phyloP scores from a whole-genome alignment of 257 asterid genomes.

The Fraxinus anomala region DNA sequence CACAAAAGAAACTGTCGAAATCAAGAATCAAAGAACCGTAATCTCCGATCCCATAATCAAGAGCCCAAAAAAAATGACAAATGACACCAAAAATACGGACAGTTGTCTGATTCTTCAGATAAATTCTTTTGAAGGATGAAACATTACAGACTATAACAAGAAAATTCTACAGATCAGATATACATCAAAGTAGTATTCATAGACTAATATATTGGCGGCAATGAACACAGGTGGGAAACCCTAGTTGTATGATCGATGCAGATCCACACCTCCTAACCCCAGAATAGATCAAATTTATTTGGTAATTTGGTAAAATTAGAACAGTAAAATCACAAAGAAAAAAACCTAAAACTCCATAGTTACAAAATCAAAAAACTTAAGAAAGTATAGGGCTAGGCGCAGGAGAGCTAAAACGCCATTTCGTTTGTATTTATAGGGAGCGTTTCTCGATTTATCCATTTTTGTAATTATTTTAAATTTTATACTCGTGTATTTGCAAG shows the following conservation, averaged over 20 bases:
- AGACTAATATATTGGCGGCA: slow-evolving; percentile 46
- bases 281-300: slow-evolving; percentile 40
- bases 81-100: slow-evolving; percentile 43
- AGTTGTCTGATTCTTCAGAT: slow-evolving; percentile 33
- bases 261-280: slow-evolving; percentile 84
- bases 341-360: slow-evolving; percentile 37
- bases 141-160: slow-evolving; percentile 15
- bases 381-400: slow-evolving; percentile 74
- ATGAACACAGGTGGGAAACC: slow-evolving; percentile 67
- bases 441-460: not conserved
- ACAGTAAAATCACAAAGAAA: slow-evolving; percentile 1
- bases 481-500: too few species aligned
- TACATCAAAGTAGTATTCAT: slow-evolving; percentile 1
- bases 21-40: slow-evolving; percentile 3
- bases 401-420: slow-evolving; percentile 25
- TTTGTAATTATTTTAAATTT: too few species aligned
- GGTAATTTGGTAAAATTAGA: slow-evolving; percentile 19
- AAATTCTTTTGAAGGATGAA: slow-evolving; percentile 6
- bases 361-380: slow-evolving; percentile 42
- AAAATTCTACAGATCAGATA: slow-evolving; percentile 33
- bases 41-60: slow-evolving; percentile 41
- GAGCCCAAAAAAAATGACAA: slow-evolving; percentile 33
- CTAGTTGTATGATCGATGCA: slow-evolving; percentile 45
- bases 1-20: slow-evolving; percentile 25
- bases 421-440: slow-evolving; percentile 25